A percentile compares a stretch with the other conserved stretches of the same genome.
These are phyloP conservation scores for Avena atlantica DNA, from an alignment of 176 grass and related monocot species.

Conservation along the genomic window DNA sequence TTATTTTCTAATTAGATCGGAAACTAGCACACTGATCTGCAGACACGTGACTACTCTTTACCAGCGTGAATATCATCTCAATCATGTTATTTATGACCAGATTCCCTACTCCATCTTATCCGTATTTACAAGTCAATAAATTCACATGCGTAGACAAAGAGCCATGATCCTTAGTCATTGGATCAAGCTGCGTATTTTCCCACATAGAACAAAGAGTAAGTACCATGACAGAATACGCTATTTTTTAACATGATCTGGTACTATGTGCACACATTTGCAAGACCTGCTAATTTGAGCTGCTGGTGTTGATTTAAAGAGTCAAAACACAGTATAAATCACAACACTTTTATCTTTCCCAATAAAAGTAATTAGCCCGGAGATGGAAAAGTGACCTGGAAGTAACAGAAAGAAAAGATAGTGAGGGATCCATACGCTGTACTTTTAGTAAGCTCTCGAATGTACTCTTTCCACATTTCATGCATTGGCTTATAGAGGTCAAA, in stretches of 20 bases:
- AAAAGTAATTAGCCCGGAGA: conserved; percentile 25
- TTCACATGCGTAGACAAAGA: not conserved
- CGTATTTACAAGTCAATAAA: not conserved
- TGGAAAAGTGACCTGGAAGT: conserved; percentile 9
- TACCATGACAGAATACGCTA: not conserved
- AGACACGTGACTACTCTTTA: not conserved
- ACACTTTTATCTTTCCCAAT: not conserved
- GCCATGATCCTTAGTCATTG: not conserved
- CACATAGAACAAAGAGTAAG: not conserved
- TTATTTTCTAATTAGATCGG: not conserved
- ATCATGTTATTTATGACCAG: not conserved
- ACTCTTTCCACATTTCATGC: conserved; percentile 89
- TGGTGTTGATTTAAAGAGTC: not conserved
- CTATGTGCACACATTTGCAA: conserved; percentile 1
- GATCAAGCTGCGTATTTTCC: not conserved
- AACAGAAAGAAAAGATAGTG: conserved; percentile 3
- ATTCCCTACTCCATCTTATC: not conserved
- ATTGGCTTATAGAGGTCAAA: conserved; percentile 86
- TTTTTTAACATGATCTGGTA: conserved; percentile 13
- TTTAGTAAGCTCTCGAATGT: conserved; percentile 69
- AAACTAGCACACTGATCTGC: not conserved
- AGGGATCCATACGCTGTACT: conserved; percentile 48
- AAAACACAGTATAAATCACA: not conserved
- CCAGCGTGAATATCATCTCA: not conserved
- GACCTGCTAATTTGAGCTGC: not conserved